Conservation (phyloP, 805 yeast genomes). For the Saccharomycopsis sp. region DNA sequence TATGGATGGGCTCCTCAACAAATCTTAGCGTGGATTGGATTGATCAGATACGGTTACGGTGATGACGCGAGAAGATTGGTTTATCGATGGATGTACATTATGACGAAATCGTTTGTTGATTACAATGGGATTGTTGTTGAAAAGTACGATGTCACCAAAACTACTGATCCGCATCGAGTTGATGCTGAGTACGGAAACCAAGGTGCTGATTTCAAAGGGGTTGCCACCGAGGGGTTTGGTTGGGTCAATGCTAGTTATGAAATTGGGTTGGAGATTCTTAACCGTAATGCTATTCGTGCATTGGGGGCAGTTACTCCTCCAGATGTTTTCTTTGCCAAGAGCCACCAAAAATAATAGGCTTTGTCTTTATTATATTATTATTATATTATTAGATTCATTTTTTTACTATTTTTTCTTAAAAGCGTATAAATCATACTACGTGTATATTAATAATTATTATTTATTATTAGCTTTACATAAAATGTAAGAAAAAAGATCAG, state of each 20-base stretch:
- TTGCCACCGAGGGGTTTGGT: constrained; percentile 93
- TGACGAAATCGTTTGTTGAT: constrained; percentile 86
- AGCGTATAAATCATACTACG: too few relatives aligned
- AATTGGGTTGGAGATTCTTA: constrained; percentile 61
- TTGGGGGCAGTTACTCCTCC: constrained; percentile 78
- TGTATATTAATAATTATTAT: background rate
- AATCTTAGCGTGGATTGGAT: constrained; percentile 87
- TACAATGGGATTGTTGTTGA: constrained; percentile 94
- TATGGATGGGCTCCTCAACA: constrained; percentile 99
- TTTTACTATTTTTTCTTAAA: too few relatives aligned
- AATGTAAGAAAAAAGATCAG: constrained; percentile 25
- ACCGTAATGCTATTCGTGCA: constrained; percentile 62
- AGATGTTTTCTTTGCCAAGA: constrained; percentile 42
- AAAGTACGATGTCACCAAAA: constrained; percentile 83
- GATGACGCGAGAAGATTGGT: constrained; percentile 63
- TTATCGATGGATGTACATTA: constrained; percentile 84
- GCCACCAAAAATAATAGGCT: too few relatives aligned
- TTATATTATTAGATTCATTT: too few relatives aligned
- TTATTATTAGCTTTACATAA: background rate
- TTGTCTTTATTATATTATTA: too few relatives aligned
- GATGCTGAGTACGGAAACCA: constrained; percentile 94
- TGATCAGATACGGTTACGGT: constrained; percentile 60
- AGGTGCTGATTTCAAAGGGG: constrained; percentile 88
- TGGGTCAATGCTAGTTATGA: constrained; percentile 92
- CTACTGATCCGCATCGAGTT: constrained; percentile 76